Evolutionary conservation across 441 rosid species (phyloP), one percentile per base, ranked within the genome.

Genomic region (Pelargonium australe): DNA sequence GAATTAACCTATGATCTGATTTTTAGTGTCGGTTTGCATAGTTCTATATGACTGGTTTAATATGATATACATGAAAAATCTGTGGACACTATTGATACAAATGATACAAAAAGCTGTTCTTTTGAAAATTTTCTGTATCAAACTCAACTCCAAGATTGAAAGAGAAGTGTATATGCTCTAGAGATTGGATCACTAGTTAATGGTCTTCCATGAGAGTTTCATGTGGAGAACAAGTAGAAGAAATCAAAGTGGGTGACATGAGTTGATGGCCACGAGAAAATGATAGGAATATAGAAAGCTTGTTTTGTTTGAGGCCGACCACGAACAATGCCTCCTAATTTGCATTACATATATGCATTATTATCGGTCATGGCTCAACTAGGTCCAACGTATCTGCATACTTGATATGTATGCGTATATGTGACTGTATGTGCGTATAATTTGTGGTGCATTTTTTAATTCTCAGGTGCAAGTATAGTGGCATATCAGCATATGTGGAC

Each of bases 191-290:
- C 60, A 5, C 7, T 6, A 53, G 17, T 16, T 53, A 16, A 53
- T 53, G 60, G 60, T 7, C 60, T 53, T 53, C 60, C 60, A 16
- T 53, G 60, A 17, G 60, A 53, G 16, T n/a, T 53, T 53, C 23
- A 53, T 53, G 60, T 53, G 60, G 60, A 53, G 60, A 53, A 53
- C 60, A 53, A 13, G 16, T 49, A 17, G 60, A 53, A 17, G 17
- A 53, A 53, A n/a, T 6, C 16, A 53, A 53, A 53, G 19, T 53
- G 19, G 57, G 17, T 49, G 57, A 49, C 57, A 49, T 49, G 57
- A 49, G 57, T 49, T 3, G 57, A 53, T n/a, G 23, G 7, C 60
- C 60, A 53, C 60, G 3, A 53, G 60, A n/a, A 53, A n/a, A 16
- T 53, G 60, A 53, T 53, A 53, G 19, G 60, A 53, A 14, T 16